These are phyloP conservation scores for Phylloboletellus chloephorus DNA, from an alignment of 1,284 basidiomycete genomes.

Conservation along the genomic window DNA sequence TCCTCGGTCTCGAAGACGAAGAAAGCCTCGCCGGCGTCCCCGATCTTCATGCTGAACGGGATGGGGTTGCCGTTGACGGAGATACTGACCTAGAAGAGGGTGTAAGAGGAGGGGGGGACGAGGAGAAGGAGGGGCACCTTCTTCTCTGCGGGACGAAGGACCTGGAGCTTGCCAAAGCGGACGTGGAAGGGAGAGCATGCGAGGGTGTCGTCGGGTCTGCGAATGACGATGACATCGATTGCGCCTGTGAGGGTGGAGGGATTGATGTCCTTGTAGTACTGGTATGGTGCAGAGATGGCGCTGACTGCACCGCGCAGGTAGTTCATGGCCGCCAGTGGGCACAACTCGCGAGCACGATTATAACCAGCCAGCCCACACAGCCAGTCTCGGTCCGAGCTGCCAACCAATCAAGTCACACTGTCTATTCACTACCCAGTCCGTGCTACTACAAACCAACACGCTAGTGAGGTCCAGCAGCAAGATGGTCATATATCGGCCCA, in stretches of 20 bases:
- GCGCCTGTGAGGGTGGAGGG: constrained; percentile 93
- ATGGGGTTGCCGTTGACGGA: constrained; percentile 76
- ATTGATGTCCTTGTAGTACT: constrained; percentile 88
- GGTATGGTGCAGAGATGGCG: constrained; percentile 75
- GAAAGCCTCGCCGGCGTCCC: constrained; percentile 97
- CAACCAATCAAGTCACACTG: too few relatives aligned
- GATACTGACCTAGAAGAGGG: constrained; percentile 70
- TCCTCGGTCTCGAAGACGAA: constrained; percentile 97
- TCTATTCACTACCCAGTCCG: not conserved
- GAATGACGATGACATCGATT: constrained; percentile 95
- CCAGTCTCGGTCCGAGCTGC: too few relatives aligned
- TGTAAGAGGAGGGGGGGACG: too few relatives aligned
- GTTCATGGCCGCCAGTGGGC: too few relatives aligned
- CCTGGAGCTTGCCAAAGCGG: constrained; percentile 96
- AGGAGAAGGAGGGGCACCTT: constrained; percentile 47
- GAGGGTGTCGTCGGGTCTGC: constrained; percentile 69
- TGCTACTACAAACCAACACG: constrained; percentile 1
- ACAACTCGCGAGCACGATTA: too few relatives aligned
- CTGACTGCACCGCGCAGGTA: constrained; percentile 78
- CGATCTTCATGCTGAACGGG: constrained; percentile 98
- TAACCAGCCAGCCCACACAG: constrained; percentile 4
- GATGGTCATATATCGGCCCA: constrained; percentile 31
- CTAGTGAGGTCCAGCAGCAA: constrained; percentile 31
- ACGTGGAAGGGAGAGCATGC: constrained; percentile 97
- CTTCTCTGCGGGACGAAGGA: constrained; percentile 91